Evolutionary conservation across 202 grass and related monocot genomes (phyloP).

Genomic region (Carex arenaria): DNA sequence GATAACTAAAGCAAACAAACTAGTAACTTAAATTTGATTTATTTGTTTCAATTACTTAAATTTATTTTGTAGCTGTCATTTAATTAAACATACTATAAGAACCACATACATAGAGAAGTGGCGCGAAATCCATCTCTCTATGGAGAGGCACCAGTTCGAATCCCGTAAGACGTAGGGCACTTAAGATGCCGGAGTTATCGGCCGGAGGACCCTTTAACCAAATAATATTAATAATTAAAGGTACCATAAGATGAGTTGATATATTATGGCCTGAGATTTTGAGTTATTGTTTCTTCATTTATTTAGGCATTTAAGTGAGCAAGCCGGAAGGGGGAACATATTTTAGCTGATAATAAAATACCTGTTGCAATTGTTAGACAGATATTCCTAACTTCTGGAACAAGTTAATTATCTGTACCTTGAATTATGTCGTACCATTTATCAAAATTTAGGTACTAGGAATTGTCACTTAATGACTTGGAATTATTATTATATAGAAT

Average conservation of each 20-base stretch:
- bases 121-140: no score
- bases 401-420: not conserved
- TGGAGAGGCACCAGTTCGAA: no score
- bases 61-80: not conserved
- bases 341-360: not conserved
- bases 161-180: no score
- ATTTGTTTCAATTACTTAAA: not conserved
- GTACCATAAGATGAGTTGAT: not conserved
- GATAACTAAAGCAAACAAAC: not conserved
- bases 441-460: not conserved
- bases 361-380: not conserved
- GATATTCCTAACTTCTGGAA: not conserved
- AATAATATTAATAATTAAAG: not conserved
- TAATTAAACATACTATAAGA: not conserved
- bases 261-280: not conserved
- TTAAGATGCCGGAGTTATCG: no score
- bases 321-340: not conserved
- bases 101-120: no score
- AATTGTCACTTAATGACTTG: not conserved
- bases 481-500: not conserved
- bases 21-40: not conserved
- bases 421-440: not conserved
- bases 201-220: no score
- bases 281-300: not conserved
- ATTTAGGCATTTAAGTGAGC: not conserved